Conservation (phyloP, 2,329 filamentous ascomycete genomes). For the Neoarthrinium moseri region DNA sequence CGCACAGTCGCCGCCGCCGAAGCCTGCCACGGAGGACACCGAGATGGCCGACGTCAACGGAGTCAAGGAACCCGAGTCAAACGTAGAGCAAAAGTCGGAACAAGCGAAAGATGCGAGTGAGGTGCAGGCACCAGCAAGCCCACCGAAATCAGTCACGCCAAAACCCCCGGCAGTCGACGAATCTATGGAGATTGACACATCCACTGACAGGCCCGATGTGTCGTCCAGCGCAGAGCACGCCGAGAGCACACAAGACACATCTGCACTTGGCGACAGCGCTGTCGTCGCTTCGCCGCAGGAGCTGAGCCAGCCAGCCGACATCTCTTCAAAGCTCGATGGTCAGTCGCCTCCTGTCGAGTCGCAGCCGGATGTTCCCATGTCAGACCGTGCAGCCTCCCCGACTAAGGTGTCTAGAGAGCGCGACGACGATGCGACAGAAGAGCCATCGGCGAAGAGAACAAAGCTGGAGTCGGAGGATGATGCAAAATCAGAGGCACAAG, state of each 20-base stretch:
- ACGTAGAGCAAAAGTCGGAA: neutral
- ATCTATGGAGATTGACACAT: slow-evolving; percentile 28
- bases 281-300: slow-evolving; percentile 27
- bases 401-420: slow-evolving; percentile 70
- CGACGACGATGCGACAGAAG: slow-evolving; percentile 67
- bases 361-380: slow-evolving; percentile 21
- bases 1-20: slow-evolving; percentile 12
- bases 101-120: neutral
- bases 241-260: slow-evolving; percentile 20
- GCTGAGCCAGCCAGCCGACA: slow-evolving; percentile 27
- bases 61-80: slow-evolving; percentile 4
- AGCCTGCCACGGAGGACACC: slow-evolving; percentile 14
- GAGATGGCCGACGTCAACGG: slow-evolving; percentile 19
- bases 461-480: slow-evolving; percentile 62
- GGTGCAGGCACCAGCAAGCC: neutral
- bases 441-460: slow-evolving; percentile 77
- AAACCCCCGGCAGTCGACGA: slow-evolving; percentile 12
- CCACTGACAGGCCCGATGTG: slow-evolving; percentile 18
- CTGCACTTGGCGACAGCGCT: slow-evolving; percentile 18
- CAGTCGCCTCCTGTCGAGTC: slow-evolving; percentile 17
- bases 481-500: slow-evolving; percentile 42
- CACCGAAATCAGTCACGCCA: neutral
- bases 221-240: slow-evolving; percentile 19
- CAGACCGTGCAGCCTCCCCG: slow-evolving; percentile 22
- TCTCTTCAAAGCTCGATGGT: slow-evolving; percentile 30